Base-by-base conservation (phyloP, 2,329 filamentous ascomycete genomes). In the Curvularia sp. region DNA sequence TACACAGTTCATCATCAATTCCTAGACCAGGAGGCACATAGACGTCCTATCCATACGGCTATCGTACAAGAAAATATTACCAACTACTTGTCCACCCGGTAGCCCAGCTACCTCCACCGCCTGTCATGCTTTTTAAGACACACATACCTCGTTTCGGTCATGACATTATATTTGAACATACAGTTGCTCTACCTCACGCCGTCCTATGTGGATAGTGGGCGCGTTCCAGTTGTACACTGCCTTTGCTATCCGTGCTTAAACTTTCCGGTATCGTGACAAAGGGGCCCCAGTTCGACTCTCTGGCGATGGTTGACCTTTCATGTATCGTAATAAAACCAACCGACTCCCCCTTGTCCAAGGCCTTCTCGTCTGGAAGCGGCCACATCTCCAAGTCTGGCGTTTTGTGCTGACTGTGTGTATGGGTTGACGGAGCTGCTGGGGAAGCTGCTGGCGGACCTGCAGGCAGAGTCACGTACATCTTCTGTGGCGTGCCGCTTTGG, bases 241-340 rank as follows among this genome's bases (percentile, higher is more conserved):
- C 67, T 47, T 70, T 65, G n/a, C 59, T 66, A 2, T 62, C 59
- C 42, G 64, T 66, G 19, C 66, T 69, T 56, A 75, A 43, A n/a
- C 64, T 66, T 46, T 65, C 71, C 4, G 74, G 73, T 36, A 75
- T 73, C 6, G 74, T 76, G 27, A 76, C 74, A 27, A 76, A 76
- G 5, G 71, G 69, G 25, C 65, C 64, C 74, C 74, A 76, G 13
- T 49, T 57, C 5, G 64, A 66, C 7, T 56, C 63, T 21, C 62
- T 64, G 30, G 57, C 56, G 60, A 49, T 30, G 51, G 15, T 65
- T 57, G 21, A 53, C 49, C 19, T 62, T 59, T 10, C 53, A 19
- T 56, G 53, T 45, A 56, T 52, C 3, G 53, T 52, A 28, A 56
- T 52, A 19, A 52, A 56, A 21, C 55, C 43, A 10, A 42, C 41